Base-by-base conservation (phyloP, 169 alveolate species). In the Blepharisma undulans region DNA sequence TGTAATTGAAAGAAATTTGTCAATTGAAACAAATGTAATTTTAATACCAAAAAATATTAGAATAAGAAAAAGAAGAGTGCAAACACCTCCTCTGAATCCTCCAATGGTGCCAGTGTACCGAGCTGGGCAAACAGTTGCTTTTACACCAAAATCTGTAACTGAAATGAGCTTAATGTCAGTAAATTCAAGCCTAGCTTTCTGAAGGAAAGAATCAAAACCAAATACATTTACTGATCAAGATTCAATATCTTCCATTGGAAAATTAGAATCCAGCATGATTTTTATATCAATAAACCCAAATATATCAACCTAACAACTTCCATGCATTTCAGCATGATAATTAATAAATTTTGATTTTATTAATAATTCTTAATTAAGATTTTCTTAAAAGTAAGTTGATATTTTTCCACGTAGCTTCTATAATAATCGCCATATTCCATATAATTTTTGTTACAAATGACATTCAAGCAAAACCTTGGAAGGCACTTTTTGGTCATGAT, bases 21-120 rank as follows among this genome's bases (percentile, higher is more conserved):
- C 66, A 5, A 48, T 78, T 78, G 61, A 78, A 21, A 36, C 10
- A 0, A 78, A 14, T 34, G 72, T 82, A 18, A 22, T 86, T 84
- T 16, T 86, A 10, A 36, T 86, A 19, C 91, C 91, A 4, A 36
- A 86, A 21, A 32, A 30, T 6, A 10, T 36, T 0, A 66, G 18
- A 5, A 59, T 71, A 19, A 72, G 36, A 27, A 36, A 66, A 19
- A 36, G 7, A 29, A 86, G 71, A 72, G 84, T 86, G 12, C 1
- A n/a, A 22, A 36, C 34, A 25, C 91, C 91, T 72, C n/a, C 25
- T 21, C 14, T 86, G 8, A 29, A 72, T n/a, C 91, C 91, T 6
- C 27, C 61, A 22, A 19, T 86, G 29, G 60, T 22, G 6, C 81
- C 60, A 5, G 34, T 86, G 7, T 61, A 32, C 14, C 29, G 72